Evolutionary conservation across 257 asterid species (phyloP).

Genomic region (Phtheirospermum japonicum): DNA sequence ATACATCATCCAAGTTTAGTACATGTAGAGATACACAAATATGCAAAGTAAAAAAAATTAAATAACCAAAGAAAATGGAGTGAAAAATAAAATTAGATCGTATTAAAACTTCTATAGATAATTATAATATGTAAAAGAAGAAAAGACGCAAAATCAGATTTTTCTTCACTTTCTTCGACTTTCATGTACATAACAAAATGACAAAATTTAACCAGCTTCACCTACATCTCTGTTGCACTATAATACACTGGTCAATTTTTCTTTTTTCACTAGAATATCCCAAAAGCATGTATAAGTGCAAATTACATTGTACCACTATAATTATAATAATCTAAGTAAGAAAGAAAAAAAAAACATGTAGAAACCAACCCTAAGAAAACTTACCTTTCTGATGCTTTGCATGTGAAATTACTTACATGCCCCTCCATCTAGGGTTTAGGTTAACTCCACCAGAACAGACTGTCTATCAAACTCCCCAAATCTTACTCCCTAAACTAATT

Average conservation of each 20-base stretch:
- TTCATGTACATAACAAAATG: constrained; percentile 46
- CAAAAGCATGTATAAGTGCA: constrained; percentile 56
- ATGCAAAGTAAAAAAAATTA: neutral
- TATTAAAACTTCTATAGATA: neutral
- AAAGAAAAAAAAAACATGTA: constrained; percentile 10
- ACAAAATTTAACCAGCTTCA: constrained; percentile 26
- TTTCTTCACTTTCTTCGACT: constrained; percentile 33
- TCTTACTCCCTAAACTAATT: too few relatives aligned
- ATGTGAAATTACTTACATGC: constrained; percentile 33
- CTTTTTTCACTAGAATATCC: constrained; percentile 32
- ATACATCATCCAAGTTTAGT: neutral
- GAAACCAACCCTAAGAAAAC: constrained; percentile 33
- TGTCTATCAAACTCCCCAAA: too few relatives aligned
- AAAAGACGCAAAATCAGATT: constrained; percentile 23
- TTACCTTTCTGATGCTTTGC: constrained; percentile 38
- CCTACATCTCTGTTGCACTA: constrained; percentile 31
- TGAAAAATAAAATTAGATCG: neutral
- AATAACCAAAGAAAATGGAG: neutral
- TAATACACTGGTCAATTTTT: constrained; percentile 34
- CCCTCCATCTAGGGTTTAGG: constrained; percentile 75
- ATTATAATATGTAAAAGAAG: constrained; percentile 16
- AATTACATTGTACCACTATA: constrained; percentile 29
- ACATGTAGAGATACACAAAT: neutral
- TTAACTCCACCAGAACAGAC: too few relatives aligned
- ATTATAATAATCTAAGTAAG: constrained; percentile 28